Evolutionary conservation across 2,329 filamentous ascomycete species (phyloP), one percentile per base, ranked within the genome.

Genomic region (Hirsutella thompsonii): DNA sequence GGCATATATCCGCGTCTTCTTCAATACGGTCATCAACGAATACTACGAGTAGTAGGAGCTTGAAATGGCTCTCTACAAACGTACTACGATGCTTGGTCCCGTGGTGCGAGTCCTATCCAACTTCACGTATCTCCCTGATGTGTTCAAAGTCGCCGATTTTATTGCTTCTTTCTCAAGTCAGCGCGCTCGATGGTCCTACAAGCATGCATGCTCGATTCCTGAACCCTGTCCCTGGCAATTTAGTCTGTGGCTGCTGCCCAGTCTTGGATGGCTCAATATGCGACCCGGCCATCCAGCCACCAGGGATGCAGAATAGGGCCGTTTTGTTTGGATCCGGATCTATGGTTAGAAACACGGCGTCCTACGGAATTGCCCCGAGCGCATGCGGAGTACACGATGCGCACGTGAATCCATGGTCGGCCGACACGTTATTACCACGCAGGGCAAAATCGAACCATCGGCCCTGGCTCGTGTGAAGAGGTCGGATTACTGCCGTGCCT

Each of bases 161-260:
- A 38, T 39, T 42, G 37, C 32, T 34, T 29, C 29, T 26, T 28
- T 35, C 39, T 33, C 35, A 28, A n/a, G 34, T 28, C 34, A 41
- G 34, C 40, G 39, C 32, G 37, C 14, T 29, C 33, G 42, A 41
- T 37, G 39, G 40, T 43, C 44, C 44, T n/a, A 48, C 46, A 42
- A 26, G 37, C 39, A 39, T 44, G 41, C 41, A 42, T 35, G 41
- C 21, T 42, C 42, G 39, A 34, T 37, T 44, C n/a, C 30, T 8
- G 9, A 42, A 19, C 43, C 43, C 36, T 47, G 43, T 42, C 35
- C 39, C 35, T 32, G 28, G 11, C 35, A 47, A n/a, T n/a, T n/a
- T n/a, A n/a, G 21, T 19, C 35, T 16, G 37, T 45, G 34, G 38
- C 35, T 43, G 43, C 43, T 29, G 28, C 41, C 33, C 9, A 33